Evolutionary conservation across 257 asterid genomes (phyloP).

Genomic region (Handroanthus guayacan): DNA sequence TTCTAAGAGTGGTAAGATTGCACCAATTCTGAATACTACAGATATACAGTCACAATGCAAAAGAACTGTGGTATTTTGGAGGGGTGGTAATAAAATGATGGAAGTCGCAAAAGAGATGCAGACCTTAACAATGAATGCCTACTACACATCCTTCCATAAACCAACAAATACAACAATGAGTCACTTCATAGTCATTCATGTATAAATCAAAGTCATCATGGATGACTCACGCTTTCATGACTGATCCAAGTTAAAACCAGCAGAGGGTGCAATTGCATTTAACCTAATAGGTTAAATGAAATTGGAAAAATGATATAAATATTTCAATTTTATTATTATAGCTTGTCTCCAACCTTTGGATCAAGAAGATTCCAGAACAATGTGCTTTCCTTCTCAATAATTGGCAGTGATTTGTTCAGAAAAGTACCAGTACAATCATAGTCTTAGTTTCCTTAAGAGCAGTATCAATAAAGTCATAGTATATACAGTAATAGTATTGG

Average conservation of each 20-base stretch:
- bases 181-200: not conserved
- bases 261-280: not conserved
- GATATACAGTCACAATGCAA: not conserved
- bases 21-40: not conserved
- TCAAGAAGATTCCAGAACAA: not conserved
- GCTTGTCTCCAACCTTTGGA: not conserved
- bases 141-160: not conserved
- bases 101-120: not conserved
- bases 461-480: too few relatives aligned
- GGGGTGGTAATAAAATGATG: not conserved
- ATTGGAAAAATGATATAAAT: not conserved
- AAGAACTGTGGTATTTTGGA: slow-evolving; percentile 1
- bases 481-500: too few relatives aligned
- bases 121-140: not conserved
- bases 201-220: not conserved
- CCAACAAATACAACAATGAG: not conserved
- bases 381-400: not conserved
- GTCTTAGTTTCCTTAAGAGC: too few relatives aligned
- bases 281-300: not conserved
- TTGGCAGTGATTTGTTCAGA: not conserved
- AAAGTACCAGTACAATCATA: too few relatives aligned
- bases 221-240: slow-evolving; percentile 8
- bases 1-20: not conserved
- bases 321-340: not conserved
- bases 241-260: not conserved